Percentiles rank a stretch among this genome's conserved stretches.
Evolutionary conservation across 2,329 filamentous ascomycete genomes (phyloP).

Genomic region (Massarina eburnea): DNA sequence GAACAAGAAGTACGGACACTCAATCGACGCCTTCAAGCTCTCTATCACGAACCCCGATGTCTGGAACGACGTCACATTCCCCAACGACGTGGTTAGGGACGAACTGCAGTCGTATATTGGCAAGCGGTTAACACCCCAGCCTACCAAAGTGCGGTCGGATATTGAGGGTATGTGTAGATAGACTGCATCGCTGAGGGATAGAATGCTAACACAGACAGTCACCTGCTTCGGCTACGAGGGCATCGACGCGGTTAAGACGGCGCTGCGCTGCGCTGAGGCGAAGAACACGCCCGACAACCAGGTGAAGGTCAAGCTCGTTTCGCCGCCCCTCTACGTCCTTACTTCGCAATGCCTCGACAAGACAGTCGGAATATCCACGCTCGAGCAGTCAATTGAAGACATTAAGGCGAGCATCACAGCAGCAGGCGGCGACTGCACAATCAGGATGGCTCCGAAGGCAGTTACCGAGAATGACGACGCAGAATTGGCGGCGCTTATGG

Average conservation of each 20-base stretch:
- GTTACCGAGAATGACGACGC: constrained; percentile 98
- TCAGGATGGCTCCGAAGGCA: constrained; percentile 99
- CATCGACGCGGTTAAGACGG: constrained; percentile 95
- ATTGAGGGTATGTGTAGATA: constrained; percentile 70
- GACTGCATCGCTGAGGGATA: not conserved
- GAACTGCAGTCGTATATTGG: constrained; percentile 94
- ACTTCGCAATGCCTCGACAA: constrained; percentile 97
- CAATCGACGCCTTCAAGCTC: constrained; percentile 97
- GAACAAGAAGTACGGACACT: constrained; percentile 96
- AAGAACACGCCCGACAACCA: constrained; percentile 90
- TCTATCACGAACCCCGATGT: constrained; percentile 98
- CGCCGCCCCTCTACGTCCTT: constrained; percentile 92
- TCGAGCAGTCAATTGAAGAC: constrained; percentile 88
- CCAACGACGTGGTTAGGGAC: constrained; percentile 79
- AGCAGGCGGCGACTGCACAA: constrained; percentile 76
- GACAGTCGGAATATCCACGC: constrained; percentile 74
- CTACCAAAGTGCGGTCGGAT: constrained; percentile 98
- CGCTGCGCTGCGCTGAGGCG: constrained; percentile 86
- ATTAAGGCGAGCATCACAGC: constrained; percentile 78
- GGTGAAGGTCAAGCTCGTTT: constrained; percentile 98
- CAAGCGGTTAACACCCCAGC: constrained; percentile 95
- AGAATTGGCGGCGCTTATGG: constrained; percentile 95
- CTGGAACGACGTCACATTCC: constrained; percentile 91
- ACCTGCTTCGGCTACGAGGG: constrained; percentile 78
- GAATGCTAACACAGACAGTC: constrained; percentile 24